Evolutionary conservation across 208 protist genomes (phyloP).

Genomic region (Acanthamoeba castellanii): DNA sequence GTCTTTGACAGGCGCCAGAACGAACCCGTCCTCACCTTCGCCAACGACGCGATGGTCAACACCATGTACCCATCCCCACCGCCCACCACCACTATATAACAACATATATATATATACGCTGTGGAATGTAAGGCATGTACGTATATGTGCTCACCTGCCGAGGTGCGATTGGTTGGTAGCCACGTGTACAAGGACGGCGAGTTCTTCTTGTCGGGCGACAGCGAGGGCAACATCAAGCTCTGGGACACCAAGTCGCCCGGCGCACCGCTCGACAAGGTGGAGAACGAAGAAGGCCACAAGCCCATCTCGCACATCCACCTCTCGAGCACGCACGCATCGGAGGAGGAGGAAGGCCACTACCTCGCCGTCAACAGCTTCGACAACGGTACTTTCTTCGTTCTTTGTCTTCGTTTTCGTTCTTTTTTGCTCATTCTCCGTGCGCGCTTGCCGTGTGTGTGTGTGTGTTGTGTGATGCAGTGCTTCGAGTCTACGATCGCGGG

Average conservation of each 20-base stretch:
- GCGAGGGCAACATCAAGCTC: slow-evolving; percentile 74
- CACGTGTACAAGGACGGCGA: slow-evolving; percentile 81
- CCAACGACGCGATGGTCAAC: slow-evolving; percentile 83
- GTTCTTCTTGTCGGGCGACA: slow-evolving; percentile 81
- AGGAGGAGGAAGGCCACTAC: slow-evolving; percentile 77
- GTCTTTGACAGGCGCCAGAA: slow-evolving; percentile 77
- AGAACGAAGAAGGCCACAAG: slow-evolving; percentile 33
- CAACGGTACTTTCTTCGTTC: slow-evolving; percentile 45
- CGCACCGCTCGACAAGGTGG: not conserved
- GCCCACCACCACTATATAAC: not conserved
- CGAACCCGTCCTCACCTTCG: slow-evolving; percentile 75
- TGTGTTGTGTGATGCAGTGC: not conserved
- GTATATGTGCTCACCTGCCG: not conserved
- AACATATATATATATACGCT: not conserved
- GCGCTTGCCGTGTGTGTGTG: not conserved
- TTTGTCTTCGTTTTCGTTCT: not conserved
- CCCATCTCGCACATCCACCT: slow-evolving; percentile 69
- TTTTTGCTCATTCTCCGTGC: not conserved
- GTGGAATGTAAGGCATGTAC: not conserved
- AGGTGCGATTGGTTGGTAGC: not conserved
- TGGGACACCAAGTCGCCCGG: slow-evolving; percentile 73
- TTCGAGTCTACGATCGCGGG: slow-evolving; percentile 3
- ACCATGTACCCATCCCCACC: slow-evolving; percentile 70
- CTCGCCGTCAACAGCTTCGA: slow-evolving; percentile 82
- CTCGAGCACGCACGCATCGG: not conserved